Base-by-base conservation (phyloP, 176 grass and related monocot genomes). In the Hordeum marinum region DNA sequence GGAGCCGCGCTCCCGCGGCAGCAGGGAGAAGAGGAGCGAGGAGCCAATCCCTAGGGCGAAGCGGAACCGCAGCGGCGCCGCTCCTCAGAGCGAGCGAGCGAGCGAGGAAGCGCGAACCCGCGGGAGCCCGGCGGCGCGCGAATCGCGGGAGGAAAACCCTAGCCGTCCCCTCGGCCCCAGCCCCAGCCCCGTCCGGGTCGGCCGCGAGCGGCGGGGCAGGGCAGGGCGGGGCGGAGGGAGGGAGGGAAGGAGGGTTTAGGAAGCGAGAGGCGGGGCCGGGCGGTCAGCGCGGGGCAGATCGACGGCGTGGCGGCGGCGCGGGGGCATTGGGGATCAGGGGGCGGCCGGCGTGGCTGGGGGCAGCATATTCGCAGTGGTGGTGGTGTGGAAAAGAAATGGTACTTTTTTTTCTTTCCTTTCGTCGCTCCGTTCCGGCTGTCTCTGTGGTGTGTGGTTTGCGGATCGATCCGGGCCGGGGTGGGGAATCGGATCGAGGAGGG, bases 311-410 rank as follows among this genome's bases (percentile, higher is more conserved):
- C 63, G 72, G 82, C 9, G 43, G 13, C 68, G 72, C 13, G 72
- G 55, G 8, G 63, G 75, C 71, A 75, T 75, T 75, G 71, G 84
- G 85, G 70, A 64, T 87, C 85, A 91, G 81, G 85, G 81, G 75
- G 89, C 76, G 85, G 89, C 89, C 89, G 85, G 81, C 89, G 89
- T 29, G 89, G 89, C 89, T 91, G 85, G 85, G 41, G 85, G 68
- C 80, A 90, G 68, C 89, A 87, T 90, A 84, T 90, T 82, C 88
- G 78, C 36, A 58, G 36, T 25, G 29, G 45, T 37, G 80, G 82
- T 27, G 88, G 70, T 64, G 88, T 78, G 74, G 26, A 78, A 66
- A 85, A 77, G 37, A 83, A 90, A 83, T 21, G 71, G 1, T n/a
- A n/a, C n/a, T 63, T 39, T 52, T 12, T 24, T 15, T 8, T 4